Conservation (phyloP, 1,284 basidiomycete genomes). For the Heterobasidion occidentale region DNA sequence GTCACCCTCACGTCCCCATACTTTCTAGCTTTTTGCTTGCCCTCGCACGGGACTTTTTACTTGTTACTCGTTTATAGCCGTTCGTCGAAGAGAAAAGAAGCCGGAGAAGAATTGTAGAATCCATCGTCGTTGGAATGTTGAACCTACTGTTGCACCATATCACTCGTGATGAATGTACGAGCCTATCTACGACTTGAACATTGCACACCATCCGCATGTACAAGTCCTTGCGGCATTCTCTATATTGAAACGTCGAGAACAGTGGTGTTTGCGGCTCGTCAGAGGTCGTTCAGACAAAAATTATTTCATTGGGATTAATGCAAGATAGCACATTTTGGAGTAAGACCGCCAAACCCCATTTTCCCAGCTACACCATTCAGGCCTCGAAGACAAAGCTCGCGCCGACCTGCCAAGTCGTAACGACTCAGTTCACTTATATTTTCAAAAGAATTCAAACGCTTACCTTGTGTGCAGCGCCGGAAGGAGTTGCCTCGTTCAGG, state of each 20-base stretch:
- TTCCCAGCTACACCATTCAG: conserved; percentile 22
- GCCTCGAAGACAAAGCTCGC: conserved; percentile 70
- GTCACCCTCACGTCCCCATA: not conserved
- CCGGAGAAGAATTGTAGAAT: not conserved
- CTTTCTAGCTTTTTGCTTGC: not conserved
- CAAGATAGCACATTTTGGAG: not conserved
- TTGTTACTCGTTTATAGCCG: not conserved
- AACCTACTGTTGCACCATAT: not conserved
- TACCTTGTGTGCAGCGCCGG: conserved; percentile 64
- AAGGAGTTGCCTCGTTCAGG: conserved; percentile 61
- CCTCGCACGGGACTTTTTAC: not conserved
- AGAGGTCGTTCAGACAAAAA: not conserved
- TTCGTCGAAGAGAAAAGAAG: not conserved
- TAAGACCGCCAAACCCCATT: not conserved
- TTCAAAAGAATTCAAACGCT: conserved; percentile 11
- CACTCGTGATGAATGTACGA: too few species aligned
- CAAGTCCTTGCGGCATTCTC: too few species aligned
- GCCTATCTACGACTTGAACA: too few species aligned
- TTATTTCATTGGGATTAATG: not conserved
- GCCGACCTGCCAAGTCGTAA: conserved; percentile 36
- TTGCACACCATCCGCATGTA: too few species aligned
- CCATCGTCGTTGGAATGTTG: not conserved
- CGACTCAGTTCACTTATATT: not conserved
- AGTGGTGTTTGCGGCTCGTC: too few species aligned
- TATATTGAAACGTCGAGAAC: too few species aligned